phyloP scores from a whole-genome alignment of 768 basidiomycete genomes.

The Suillus americanus region DNA sequence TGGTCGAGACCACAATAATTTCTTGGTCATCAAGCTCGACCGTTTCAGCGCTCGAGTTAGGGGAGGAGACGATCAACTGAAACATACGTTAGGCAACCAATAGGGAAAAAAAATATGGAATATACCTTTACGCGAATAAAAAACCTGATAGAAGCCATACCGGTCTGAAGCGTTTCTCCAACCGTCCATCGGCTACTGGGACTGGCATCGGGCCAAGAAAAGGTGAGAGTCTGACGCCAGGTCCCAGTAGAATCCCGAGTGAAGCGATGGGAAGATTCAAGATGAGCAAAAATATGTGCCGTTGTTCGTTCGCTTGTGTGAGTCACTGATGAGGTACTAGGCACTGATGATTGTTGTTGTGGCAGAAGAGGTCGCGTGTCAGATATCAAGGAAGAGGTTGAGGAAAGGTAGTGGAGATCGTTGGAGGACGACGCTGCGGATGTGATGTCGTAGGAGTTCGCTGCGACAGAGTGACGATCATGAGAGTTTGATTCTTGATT shows the following conservation, averaged over 20 bases:
- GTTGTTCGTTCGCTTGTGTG: conserved; percentile 30
- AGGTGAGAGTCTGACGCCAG: conserved; percentile 63
- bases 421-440: conserved; percentile 18
- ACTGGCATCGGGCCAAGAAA: conserved; percentile 72
- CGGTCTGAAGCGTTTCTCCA: conserved; percentile 73
- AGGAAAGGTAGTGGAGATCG: conserved; percentile 16
- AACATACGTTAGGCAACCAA: conserved; percentile 13
- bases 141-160: conserved; percentile 65
- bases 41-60: conserved; percentile 53
- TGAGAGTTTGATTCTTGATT: conserved; percentile 6
- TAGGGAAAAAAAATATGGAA: conserved; percentile 12
- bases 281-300: conserved; percentile 52
- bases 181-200: conserved; percentile 74
- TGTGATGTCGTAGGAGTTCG: conserved; percentile 22
- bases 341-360: conserved; percentile 10
- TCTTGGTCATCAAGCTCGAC: conserved; percentile 72
- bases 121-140: conserved; percentile 68
- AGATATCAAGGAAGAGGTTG: conserved; percentile 26
- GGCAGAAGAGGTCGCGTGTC: conserved; percentile 27
- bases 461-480: conserved; percentile 24
- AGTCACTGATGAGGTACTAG: conserved; percentile 13
- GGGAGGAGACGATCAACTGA: conserved; percentile 48
- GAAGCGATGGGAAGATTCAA: conserved; percentile 61
- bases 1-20: conserved; percentile 65
- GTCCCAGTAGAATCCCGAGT: conserved; percentile 53